phyloP scores from a whole-genome alignment of 768 basidiomycete genomes.

The Filobasidium floriforme region DNA sequence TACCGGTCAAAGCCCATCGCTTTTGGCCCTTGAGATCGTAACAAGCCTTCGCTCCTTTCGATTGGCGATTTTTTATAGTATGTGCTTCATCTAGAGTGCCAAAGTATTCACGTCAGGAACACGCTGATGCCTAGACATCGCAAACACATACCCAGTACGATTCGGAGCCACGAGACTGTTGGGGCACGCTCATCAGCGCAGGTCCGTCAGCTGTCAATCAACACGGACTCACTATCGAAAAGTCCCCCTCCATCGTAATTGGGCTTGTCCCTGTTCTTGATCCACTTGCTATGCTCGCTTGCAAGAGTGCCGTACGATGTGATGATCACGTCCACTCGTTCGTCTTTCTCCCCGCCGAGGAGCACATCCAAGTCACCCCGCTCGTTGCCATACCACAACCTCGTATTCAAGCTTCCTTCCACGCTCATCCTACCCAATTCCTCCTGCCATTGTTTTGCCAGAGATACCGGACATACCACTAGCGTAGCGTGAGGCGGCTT shows the following conservation, averaged over 20 bases:
- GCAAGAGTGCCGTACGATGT: slow-evolving; percentile 86
- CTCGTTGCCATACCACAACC: slow-evolving; percentile 84
- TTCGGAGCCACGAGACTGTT: slow-evolving; percentile 68
- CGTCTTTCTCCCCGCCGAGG: slow-evolving; percentile 52
- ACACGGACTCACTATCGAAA: slow-evolving; percentile 34
- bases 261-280: slow-evolving; percentile 52
- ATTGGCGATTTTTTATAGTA: slow-evolving; percentile 75
- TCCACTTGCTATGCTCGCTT: slow-evolving; percentile 60
- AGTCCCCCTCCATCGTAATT: slow-evolving; percentile 55
- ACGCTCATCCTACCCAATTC: slow-evolving; percentile 80
- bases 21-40: slow-evolving; percentile 71
- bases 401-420: slow-evolving; percentile 57
- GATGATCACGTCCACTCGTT: slow-evolving; percentile 64
- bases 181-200: slow-evolving; percentile 7
- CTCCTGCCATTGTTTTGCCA: slow-evolving; percentile 86
- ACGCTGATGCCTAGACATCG: no score
- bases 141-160: slow-evolving; percentile 52
- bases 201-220: not conserved
- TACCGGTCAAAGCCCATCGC: slow-evolving; percentile 84
- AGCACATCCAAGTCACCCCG: slow-evolving; percentile 60
- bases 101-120: not conserved
- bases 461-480: slow-evolving; percentile 83
- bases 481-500: slow-evolving; percentile 56
- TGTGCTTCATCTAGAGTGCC: slow-evolving; percentile 71
- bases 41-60: slow-evolving; percentile 51